Percentiles rank a stretch among this genome's conserved stretches.
These are phyloP conservation scores for Dendrobium huoshanense DNA, from an alignment of 106 monocot genomes.

Conservation along the genomic window DNA sequence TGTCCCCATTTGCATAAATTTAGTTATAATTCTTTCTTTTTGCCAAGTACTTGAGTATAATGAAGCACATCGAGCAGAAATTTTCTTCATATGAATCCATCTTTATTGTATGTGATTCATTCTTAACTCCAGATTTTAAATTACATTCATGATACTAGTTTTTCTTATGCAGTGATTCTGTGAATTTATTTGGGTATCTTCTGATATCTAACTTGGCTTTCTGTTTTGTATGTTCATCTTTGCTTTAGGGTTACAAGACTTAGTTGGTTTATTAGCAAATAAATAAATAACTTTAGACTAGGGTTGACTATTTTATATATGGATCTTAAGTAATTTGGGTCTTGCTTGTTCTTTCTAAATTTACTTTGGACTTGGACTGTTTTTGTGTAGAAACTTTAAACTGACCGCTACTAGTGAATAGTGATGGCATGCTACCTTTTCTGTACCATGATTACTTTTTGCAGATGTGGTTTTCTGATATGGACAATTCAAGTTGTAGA, in stretches of 20 bases:
- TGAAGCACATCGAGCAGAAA: neutral
- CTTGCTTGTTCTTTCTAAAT: neutral
- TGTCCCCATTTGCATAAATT: neutral
- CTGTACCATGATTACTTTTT: too few species aligned
- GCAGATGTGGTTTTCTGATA: slow-evolving; percentile 4
- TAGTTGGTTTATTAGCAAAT: neutral
- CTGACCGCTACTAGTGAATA: too few species aligned
- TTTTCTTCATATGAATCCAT: neutral
- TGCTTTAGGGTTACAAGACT: neutral
- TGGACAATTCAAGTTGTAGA: neutral
- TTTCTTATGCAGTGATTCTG: neutral
- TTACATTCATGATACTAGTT: neutral
- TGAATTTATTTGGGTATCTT: neutral
- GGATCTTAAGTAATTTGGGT: neutral
- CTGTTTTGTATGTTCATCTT: neutral
- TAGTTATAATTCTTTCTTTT: neutral
- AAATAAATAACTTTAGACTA: neutral
- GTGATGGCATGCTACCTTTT: too few species aligned
- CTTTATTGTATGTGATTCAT: neutral
- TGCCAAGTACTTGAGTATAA: neutral
- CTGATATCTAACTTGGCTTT: neutral
- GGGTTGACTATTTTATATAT: neutral
- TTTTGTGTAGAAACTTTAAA: too few species aligned
- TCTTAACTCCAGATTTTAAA: neutral
- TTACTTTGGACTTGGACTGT: neutral